phyloP scores from a whole-genome alignment of 768 basidiomycete species.

The Boletus speciosus region DNA sequence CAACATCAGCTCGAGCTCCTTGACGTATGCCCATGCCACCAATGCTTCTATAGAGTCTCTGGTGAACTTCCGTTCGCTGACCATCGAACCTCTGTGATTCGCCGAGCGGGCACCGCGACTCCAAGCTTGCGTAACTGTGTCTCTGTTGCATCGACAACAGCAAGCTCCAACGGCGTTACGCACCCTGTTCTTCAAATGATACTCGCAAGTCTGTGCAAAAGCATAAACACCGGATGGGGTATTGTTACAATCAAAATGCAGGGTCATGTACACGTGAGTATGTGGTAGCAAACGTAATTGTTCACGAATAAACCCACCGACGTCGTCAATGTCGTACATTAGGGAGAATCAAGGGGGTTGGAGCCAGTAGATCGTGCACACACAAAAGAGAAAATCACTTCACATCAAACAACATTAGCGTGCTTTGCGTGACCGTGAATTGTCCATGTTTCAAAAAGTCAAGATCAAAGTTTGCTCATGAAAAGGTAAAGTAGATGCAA shows the following conservation, averaged over 20 bases:
- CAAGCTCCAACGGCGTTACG: not conserved
- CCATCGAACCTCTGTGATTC: conserved; percentile 3
- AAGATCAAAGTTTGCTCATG: conserved; percentile 13
- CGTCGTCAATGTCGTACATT: conserved; percentile 21
- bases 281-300: conserved; percentile 9
- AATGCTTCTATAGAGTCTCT: conserved; percentile 3
- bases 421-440: conserved; percentile 5
- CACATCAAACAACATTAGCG: conserved; percentile 10
- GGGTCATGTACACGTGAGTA: conserved; percentile 24
- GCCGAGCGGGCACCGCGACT: not conserved
- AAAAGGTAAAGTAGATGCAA: conserved; percentile 17
- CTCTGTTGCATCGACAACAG: not conserved
- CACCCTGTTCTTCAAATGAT: conserved; percentile 12
- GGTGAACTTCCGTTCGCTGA: not conserved
- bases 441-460: conserved; percentile 9
- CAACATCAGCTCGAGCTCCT: not conserved
- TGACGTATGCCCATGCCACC: too few relatives aligned
- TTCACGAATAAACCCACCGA: conserved; percentile 8
- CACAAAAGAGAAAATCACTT: conserved; percentile 15
- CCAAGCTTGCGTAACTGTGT: not conserved
- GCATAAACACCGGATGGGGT: not conserved
- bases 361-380: conserved; percentile 16
- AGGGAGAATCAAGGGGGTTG: not conserved
- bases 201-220: not conserved
- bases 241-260: conserved; percentile 24